Evolutionary conservation across 176 grass and related monocot species (phyloP), one percentile per base, ranked within the genome.

Genomic region (Oryza brachyantha): DNA sequence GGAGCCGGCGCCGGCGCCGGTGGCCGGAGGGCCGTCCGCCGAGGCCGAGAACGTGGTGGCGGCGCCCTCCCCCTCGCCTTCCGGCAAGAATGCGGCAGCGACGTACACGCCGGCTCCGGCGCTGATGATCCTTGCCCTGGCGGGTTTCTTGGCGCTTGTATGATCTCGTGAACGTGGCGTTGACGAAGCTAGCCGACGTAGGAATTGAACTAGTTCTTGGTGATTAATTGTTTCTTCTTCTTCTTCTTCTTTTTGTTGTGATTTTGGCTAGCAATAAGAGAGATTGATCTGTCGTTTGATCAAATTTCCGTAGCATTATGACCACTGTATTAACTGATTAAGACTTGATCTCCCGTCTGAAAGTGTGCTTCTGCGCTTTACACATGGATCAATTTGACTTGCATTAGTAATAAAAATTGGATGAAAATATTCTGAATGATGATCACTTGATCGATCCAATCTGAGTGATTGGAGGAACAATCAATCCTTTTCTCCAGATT

Each of bases 141-240:
- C 8, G 1, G 64, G 86, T 70, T 80, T 75, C 63, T 19, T 84
- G 35, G 70, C 70, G 6, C 59, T 57, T 21, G 43, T 73, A 57
- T 86, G 61, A 85, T 74, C 21, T 74, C 8, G 13, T 4, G 13
- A 1, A 59, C 36, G 43, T 32, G 27, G 11, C 13, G 19, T 3
- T 27, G 13, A 1, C n/a, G 29, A 62, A 72, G 32, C 46, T 52
- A 52, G 17, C 17, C 46, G 58, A 67, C 7, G 52, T 61, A 77
- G 82, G 28, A 61, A 46, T 68, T 42, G 35, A 14, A 45, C 10
- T n/a, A 22, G 29, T 78, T 41, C 12, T 32, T 84, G 29, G 7
- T 68, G 19, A 73, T 70, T 12, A 10, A 3, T 31, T 16, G 10
- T 50, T 50, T 27, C 3, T 21, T 5, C 4, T 22, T 67, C 17